Conservation (phyloP, 192 early-diverging fungal genomes). For the Thamnidium elegans region DNA sequence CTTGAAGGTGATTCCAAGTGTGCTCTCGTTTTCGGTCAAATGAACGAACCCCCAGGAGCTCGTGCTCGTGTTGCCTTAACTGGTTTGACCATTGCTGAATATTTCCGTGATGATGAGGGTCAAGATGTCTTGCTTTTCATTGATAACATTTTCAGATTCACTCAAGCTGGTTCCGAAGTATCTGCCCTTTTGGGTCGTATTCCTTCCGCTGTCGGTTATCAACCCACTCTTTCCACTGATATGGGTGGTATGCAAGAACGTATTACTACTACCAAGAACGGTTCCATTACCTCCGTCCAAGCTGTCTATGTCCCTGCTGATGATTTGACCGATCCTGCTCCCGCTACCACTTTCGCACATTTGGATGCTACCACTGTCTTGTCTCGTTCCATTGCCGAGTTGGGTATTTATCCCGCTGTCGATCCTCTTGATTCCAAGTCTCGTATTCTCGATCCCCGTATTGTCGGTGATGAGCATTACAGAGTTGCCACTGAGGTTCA, state of each 20-base stretch:
- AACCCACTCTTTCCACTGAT: conserved; percentile 97
- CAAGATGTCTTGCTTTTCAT: conserved; percentile 99
- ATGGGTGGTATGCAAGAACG: conserved; percentile 99
- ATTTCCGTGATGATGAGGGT: conserved; percentile 99
- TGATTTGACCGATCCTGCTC: conserved; percentile 99
- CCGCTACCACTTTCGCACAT: conserved; percentile 98
- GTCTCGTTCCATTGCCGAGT: conserved; percentile 96
- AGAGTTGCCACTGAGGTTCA: conserved; percentile 89
- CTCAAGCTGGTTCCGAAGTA: conserved; percentile 99
- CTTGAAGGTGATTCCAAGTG: conserved; percentile 93
- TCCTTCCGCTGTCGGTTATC: conserved; percentile 99
- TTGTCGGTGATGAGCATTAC: conserved; percentile 96
- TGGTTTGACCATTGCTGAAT: conserved; percentile 97
- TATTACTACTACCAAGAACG: conserved; percentile 99
- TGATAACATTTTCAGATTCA: conserved; percentile 99
- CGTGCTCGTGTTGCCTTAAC: conserved; percentile 98
- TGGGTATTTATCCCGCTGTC: conserved; percentile 95
- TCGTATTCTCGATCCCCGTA: conserved; percentile 96
- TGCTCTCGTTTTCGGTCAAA: conserved; percentile 96
- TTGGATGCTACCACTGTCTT: conserved; percentile 99
- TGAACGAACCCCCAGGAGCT: conserved; percentile 99
- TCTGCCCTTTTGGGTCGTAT: conserved; percentile 99
- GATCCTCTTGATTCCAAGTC: conserved; percentile 99
- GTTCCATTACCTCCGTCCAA: conserved; percentile 98
- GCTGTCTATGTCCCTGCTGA: conserved; percentile 99